Evolutionary conservation across 1,284 basidiomycete species (phyloP), one percentile per base, ranked within the genome.

Genomic region (Wolfiporia cocos): DNA sequence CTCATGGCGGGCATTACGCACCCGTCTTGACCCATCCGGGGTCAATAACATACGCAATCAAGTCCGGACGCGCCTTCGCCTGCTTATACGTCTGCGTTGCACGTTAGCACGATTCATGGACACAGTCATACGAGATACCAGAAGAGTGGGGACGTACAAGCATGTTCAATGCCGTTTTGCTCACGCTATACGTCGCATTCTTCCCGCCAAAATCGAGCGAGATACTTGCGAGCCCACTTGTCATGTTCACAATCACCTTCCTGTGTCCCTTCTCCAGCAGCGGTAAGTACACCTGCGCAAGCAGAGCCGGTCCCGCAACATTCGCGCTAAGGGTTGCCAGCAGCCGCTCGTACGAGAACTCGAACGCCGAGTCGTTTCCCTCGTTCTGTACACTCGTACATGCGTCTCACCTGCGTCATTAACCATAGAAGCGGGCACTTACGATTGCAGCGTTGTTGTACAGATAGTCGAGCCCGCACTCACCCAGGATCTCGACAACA

Each of bases 361-460:
- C 45, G 50, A 60, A 60, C 4, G 52, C 55, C 5, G 37, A 42
- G 47, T 63, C 63, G 23, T 43, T 31, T 5, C 48, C 53, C n/a
- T 47, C 44, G 43, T 51, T 55, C 61, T 52, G 50, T 11, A 37
- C 34, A 17, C 31, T 28, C 30, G 52, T 15, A 30, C n/a, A n/a
- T 43, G 18, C 9, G n/a, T 28, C 21, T 9, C 10, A 11, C 18
- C 34, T 6, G 10, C 11, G 10, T 22, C 34, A 18, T 5, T 20
- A 36, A 10, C 9, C 10, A 9, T 6, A 37, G 6, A 4, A 23
- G 22, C 15, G 19, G 17, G 5, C 15, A 47, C 61, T 21, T 32
- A 66, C 65, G 28, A 67, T 58, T 1, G 53, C 66, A n/a, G 68
- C 66, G 36, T 67, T 69, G 51, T 69, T 68, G 37, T 67, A 44